These are phyloP conservation scores for Hypoxylon lenormandii DNA, from an alignment of 495 filamentous ascomycete species.

Conservation along the genomic window DNA sequence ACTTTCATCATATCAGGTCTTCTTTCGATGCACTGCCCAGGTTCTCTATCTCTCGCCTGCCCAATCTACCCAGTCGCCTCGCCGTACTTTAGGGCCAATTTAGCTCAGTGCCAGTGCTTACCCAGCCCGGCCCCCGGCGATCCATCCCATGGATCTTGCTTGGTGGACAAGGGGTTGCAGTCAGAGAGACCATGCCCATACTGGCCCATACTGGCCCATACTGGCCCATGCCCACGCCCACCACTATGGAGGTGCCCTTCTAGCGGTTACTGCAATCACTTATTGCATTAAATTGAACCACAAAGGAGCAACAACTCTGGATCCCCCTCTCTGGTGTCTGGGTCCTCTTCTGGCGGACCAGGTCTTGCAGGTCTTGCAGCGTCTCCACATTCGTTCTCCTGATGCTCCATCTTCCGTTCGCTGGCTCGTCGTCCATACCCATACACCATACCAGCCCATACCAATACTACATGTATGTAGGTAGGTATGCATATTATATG, in stretches of 20 bases:
- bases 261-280: slow-evolving; percentile 49
- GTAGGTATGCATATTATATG: no score
- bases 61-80: neutral
- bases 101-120: neutral
- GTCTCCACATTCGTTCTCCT: no score
- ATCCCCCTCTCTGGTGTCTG: slow-evolving; percentile 15
- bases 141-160: slow-evolving; percentile 24
- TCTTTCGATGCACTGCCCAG: slow-evolving; percentile 9
- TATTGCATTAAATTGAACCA: slow-evolving; percentile 46
- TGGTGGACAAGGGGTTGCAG: slow-evolving; percentile 28
- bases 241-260: slow-evolving; percentile 15
- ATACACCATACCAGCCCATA: no score
- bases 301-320: slow-evolving; percentile 46
- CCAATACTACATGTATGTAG: no score
- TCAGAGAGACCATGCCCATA: slow-evolving; percentile 1
- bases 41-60: neutral
- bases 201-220: no score
- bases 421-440: no score
- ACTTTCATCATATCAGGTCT: slow-evolving; percentile 14
- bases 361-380: no score
- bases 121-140: slow-evolving; percentile 35
- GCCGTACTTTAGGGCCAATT: neutral
- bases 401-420: no score
- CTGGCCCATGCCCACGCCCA: no score
- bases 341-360: no score